Evolutionary conservation across 129 eudicot genomes (phyloP).

Genomic region (Glebionis coronaria): DNA sequence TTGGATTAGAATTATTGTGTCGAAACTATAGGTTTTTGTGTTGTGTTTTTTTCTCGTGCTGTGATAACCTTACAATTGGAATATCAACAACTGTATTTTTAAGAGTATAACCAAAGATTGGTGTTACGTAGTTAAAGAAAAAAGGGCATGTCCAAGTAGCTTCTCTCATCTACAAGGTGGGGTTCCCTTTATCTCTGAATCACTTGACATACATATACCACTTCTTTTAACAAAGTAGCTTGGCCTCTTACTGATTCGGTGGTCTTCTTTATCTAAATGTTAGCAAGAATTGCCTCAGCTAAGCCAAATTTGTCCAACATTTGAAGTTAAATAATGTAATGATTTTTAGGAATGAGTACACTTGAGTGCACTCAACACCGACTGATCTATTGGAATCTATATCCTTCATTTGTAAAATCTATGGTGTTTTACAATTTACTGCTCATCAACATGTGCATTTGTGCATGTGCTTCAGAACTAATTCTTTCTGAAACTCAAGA

Average conservation of each 20-base stretch:
- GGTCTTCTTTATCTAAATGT: neutral
- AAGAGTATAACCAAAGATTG: neutral
- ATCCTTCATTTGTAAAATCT: neutral
- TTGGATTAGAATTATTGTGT: neutral
- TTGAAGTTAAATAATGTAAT: conserved; percentile 5
- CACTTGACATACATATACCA: neutral
- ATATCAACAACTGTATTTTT: neutral
- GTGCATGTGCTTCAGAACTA: neutral
- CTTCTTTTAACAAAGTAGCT: neutral
- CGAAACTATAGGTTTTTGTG: neutral
- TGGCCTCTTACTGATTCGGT: conserved; percentile 8
- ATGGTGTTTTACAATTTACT: conserved; percentile 5
- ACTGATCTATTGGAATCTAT: conserved; percentile 7
- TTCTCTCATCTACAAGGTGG: neutral
- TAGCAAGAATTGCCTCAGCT: conserved; percentile 1
- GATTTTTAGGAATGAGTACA: neutral
- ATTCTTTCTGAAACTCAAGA: conserved; percentile 2
- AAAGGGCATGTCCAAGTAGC: neutral
- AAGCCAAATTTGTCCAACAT: conserved; percentile 12
- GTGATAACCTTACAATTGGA: neutral
- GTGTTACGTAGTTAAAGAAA: neutral
- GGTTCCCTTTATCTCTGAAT: neutral
- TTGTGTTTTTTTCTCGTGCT: no score
- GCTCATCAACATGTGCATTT: neutral
- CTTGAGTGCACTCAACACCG: no score